Evolutionary conservation across 352 stramenopile species (phyloP), one percentile per base, ranked within the genome.

Genomic region (Pythium oligandrum): DNA sequence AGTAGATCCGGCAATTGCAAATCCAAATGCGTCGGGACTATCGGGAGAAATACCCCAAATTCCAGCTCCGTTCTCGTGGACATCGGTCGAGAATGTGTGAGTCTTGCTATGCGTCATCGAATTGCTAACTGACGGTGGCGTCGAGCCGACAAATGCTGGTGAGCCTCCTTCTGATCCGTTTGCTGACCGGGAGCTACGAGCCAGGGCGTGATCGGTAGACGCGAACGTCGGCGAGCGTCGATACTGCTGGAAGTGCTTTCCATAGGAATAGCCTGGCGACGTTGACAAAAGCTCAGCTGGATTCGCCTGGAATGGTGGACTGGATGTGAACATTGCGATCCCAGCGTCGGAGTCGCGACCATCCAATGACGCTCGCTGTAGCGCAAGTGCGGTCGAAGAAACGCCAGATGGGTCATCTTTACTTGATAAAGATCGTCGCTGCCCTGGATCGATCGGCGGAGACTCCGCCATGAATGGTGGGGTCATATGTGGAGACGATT

Each of bases 181-280:
- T 0, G 42, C 66, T 3, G 53, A 48, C 12, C 55, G 49, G 3
- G 66, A 56, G 3, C 72, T 51, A 10, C 70, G 57, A 4, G 67
- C 46, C 33, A 82, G 71, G 30, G 70, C 74, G 37, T 72, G 59
- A 36, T 87, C 76, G 0, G 75, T 90, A 9, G 77, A 87, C 17
- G 75, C 57, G 44, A 88, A 83, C 9, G 76, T 83, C 4, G 75
- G 75, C 6, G 73, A 40, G 55, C 26, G 75, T 73, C 42, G 59
- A 54, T 47, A 79, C 2, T 48, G 48, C 33, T 62, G 63, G 40
- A 74, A 86, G 34, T 84, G 82, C 57, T 85, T 91, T 56, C 67
- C 85, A 62, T 87, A 84, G 9, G 72, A 83, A 53, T 89, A 89
- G 0, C 74, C 81, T 33, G 81, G 81, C 3, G 81, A 89, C 2